Evolutionary conservation across 73 alveolate genomes (phyloP).

Genomic region (Stentor roeselii): DNA sequence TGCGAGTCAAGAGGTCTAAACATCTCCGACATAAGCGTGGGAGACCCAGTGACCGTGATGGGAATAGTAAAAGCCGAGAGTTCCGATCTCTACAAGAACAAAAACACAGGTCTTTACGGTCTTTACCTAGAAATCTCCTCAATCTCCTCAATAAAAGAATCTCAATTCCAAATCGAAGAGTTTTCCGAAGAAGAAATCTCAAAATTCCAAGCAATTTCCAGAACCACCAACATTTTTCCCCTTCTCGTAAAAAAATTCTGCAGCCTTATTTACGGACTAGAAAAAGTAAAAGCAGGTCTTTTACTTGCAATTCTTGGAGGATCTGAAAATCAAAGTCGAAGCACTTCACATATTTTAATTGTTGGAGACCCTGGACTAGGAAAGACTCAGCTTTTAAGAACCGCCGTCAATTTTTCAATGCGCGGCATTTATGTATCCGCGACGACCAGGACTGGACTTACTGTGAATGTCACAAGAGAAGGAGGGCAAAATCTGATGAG

Average conservation of each 20-base stretch:
- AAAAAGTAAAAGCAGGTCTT: conserved; percentile 79
- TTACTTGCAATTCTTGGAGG: conserved; percentile 80
- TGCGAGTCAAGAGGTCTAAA: conserved; percentile 5
- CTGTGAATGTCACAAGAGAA: conserved; percentile 71
- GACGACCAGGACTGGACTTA: conserved; percentile 82
- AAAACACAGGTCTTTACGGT: conserved; percentile 26
- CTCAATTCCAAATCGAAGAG: conserved; percentile 16
- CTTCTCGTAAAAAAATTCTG: conserved; percentile 63
- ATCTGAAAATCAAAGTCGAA: conserved; percentile 31
- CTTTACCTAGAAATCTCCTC: neutral
- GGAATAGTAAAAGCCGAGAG: conserved; percentile 24
- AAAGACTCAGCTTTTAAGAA: conserved; percentile 77
- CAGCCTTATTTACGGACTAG: conserved; percentile 84
- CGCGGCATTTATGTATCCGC: conserved; percentile 80
- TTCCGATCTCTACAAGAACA: neutral
- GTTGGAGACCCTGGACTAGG: conserved; percentile 72
- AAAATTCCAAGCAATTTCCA: conserved; percentile 43
- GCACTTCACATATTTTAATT: conserved; percentile 40
- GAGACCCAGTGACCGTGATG: conserved; percentile 24
- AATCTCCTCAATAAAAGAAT: neutral
- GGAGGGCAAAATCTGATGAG: conserved; percentile 65
- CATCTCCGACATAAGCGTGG: conserved; percentile 2
- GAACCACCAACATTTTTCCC: conserved; percentile 49
- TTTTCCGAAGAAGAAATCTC: conserved; percentile 43
- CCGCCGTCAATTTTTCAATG: conserved; percentile 63